Percentiles rank a stretch among this genome's conserved stretches.
phyloP scores from a whole-genome alignment of 1,284 basidiomycete species.

The Cerrena zonata region DNA sequence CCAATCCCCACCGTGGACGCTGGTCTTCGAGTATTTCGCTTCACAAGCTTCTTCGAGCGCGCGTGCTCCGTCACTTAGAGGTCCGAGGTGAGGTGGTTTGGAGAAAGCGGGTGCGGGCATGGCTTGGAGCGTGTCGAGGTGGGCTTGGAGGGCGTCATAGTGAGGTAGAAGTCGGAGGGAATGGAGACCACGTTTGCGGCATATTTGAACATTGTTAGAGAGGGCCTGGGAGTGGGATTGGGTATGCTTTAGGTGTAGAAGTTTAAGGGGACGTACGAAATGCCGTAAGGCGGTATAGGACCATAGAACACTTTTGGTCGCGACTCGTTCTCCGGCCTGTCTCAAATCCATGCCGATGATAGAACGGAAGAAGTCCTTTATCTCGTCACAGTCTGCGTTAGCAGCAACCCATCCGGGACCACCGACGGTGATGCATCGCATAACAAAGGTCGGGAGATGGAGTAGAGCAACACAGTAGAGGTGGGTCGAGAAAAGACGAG shows the following conservation, averaged over 20 bases:
- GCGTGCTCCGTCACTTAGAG: constrained; percentile 48
- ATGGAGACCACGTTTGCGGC: constrained; percentile 56
- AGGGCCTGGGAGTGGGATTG: constrained; percentile 37
- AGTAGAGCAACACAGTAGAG: constrained; percentile 56
- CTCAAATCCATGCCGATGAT: constrained; percentile 66
- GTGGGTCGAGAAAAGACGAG: constrained; percentile 62
- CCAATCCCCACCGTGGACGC: constrained; percentile 37
- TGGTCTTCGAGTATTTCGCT: constrained; percentile 38
- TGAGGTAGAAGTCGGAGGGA: constrained; percentile 57
- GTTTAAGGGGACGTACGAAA: constrained; percentile 45
- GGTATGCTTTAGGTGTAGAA: not conserved
- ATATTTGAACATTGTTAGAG: constrained; percentile 60
- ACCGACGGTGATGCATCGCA: constrained; percentile 52
- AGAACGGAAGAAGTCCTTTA: constrained; percentile 65
- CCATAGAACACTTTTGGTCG: constrained; percentile 71
- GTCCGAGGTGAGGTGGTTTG: constrained; percentile 58
- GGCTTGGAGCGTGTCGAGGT: constrained; percentile 54
- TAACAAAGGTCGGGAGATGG: constrained; percentile 58
- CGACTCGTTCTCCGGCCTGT: constrained; percentile 66
- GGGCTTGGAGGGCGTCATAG: constrained; percentile 50
- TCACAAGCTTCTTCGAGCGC: constrained; percentile 58
- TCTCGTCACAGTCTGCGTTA: constrained; percentile 58
- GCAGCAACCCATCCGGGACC: constrained; percentile 62
- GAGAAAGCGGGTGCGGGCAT: constrained; percentile 48
- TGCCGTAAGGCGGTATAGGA: constrained; percentile 67